phyloP scores from a whole-genome alignment of 106 monocot genomes.

The Dioscorea zingiberensis region DNA sequence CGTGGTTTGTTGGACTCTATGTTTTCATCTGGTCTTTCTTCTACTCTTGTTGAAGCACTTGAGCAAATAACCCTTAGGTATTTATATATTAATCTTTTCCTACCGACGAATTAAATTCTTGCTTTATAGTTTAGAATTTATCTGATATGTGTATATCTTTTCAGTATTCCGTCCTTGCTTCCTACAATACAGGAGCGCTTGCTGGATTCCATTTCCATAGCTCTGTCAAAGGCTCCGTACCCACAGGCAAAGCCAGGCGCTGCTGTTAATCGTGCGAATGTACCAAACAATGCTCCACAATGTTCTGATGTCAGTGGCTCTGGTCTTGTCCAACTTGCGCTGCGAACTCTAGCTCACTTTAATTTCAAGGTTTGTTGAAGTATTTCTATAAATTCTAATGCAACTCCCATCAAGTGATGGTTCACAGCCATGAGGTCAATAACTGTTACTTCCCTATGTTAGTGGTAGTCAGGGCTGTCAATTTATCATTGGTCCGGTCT shows the following conservation, averaged over 20 bases:
- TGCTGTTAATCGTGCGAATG: slow-evolving; percentile 32
- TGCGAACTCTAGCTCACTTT: slow-evolving; percentile 73
- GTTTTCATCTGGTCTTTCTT: slow-evolving; percentile 77
- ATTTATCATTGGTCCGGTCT: too few relatives aligned
- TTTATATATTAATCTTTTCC: slow-evolving; percentile 6
- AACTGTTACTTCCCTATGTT: too few relatives aligned
- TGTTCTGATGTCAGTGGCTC: slow-evolving; percentile 53
- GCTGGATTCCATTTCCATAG: slow-evolving; percentile 75
- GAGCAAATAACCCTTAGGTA: slow-evolving; percentile 81
- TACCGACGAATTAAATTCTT: background rate
- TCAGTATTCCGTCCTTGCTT: slow-evolving; percentile 83
- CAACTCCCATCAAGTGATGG: too few relatives aligned
- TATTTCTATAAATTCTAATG: background rate
- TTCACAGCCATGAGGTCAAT: too few relatives aligned
- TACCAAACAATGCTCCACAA: slow-evolving; percentile 40
- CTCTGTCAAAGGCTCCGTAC: slow-evolving; percentile 60
- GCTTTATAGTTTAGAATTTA: background rate
- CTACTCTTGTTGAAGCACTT: slow-evolving; percentile 66
- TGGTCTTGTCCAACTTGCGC: slow-evolving; percentile 80
- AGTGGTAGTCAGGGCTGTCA: too few relatives aligned
- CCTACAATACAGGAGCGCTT: slow-evolving; percentile 84
- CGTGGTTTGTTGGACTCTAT: slow-evolving; percentile 78
- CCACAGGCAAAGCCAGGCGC: slow-evolving; percentile 35
- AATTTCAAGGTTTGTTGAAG: slow-evolving; percentile 75
- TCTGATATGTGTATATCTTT: slow-evolving; percentile 8